Evolutionary conservation across 106 monocot species (phyloP), one percentile per base, ranked within the genome.

Genomic region (Phalaenopsis aphrodite): DNA sequence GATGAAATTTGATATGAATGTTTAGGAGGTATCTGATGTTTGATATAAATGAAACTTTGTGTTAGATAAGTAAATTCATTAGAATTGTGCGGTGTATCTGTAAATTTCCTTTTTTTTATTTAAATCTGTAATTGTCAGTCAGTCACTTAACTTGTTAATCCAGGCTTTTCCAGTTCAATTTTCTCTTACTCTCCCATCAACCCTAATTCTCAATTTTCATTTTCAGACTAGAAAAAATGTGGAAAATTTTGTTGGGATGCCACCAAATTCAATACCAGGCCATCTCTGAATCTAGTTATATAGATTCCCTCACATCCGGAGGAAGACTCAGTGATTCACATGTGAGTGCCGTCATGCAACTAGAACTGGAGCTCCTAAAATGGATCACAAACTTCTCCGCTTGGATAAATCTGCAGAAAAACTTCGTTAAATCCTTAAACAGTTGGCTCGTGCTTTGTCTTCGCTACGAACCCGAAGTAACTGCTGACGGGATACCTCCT

Each of bases 351-450:
- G 72, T 87, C 1, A 79, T 84, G 81, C 83, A 93, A 73, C 83
- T 99, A n/a, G 88, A 85, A 75, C 58, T 91, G 30, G 89, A 93
- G 77, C 21, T 93, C 39, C 88, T 95, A n/a, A 82, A 85, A 14
- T 99, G 92, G 92, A 87, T 85, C 6, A 75, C 76, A 24, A 83
- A 81, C 76, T 95, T 99, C 79, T 88, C 86, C 17, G 64, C 78
- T 58, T 95, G 94, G 99, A 81, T 88, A 48, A 82, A 77, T 81
- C 75, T 87, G 1, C 99, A 99, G 85, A 99, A 85, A 75, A 83
- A 76, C 78, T 95, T 75, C 55, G 84, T 90, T n/a, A 89, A 85
- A 76, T 74, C 89, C 3, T 39, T 99, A 65, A 99, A 99, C 76
- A 82, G 82, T 8, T 99, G 94, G 99, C 89, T 95, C 12, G 58